A percentile compares a stretch with the other conserved stretches of the same genome.
These are phyloP conservation scores for Platanthera guangdongensis DNA, from an alignment of 106 monocot species.

Conservation along the genomic window DNA sequence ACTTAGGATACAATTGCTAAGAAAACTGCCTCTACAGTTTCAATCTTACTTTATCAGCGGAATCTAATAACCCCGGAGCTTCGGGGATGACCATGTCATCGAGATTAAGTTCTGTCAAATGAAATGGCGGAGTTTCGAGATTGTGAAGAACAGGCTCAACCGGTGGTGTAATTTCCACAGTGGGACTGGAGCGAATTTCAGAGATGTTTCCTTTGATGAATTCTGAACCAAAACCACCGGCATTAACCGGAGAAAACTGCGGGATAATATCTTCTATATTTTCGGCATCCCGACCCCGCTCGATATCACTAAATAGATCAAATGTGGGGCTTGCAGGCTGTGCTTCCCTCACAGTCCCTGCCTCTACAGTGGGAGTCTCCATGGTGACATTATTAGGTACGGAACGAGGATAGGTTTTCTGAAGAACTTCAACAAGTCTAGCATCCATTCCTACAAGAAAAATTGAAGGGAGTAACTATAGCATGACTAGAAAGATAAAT, in stretches of 20 bases:
- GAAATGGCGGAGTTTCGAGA: conserved; percentile 20
- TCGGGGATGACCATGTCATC: conserved; percentile 17
- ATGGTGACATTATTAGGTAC: conserved; percentile 1
- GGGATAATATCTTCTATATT: conserved; percentile 10
- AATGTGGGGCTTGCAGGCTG: background rate
- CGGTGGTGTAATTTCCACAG: conserved; percentile 8
- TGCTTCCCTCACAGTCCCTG: background rate
- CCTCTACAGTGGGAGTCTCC: conserved; percentile 10
- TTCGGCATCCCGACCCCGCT: conserved; percentile 7
- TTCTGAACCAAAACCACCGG: conserved; percentile 15
- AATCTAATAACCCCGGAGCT: conserved; percentile 16
- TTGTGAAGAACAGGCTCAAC: conserved; percentile 8
- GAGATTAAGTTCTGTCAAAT: conserved; percentile 20
- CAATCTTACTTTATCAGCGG: conserved; percentile 17
- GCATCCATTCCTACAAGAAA: conserved; percentile 37
- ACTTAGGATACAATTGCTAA: background rate
- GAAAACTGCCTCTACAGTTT: background rate
- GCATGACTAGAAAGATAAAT: background rate
- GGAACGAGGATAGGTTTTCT: conserved; percentile 26
- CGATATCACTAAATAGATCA: conserved; percentile 5
- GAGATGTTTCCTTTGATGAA: conserved; percentile 14
- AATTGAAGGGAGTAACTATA: background rate
- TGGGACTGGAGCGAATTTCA: conserved; percentile 11
- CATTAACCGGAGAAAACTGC: conserved; percentile 13
- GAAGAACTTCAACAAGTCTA: conserved; percentile 22